These are phyloP conservation scores for Leccinum longicurvipes DNA, from an alignment of 768 basidiomycete genomes.

Conservation along the genomic window DNA sequence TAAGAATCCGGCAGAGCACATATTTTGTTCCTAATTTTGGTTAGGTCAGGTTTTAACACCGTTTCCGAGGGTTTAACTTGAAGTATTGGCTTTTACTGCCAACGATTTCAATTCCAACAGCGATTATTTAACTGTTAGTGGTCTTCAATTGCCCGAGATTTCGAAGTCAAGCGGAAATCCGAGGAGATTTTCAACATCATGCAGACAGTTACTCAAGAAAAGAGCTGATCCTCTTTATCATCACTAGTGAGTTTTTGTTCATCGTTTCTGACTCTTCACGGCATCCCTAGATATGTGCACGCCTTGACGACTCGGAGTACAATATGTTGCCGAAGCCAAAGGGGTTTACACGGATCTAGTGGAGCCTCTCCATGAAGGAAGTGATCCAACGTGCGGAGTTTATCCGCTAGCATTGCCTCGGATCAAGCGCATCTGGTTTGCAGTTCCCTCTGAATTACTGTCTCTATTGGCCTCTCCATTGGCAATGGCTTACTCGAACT, in stretches of 20 bases:
- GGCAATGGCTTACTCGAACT: conserved; percentile 11
- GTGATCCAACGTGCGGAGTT: not conserved
- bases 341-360: conserved; percentile 20
- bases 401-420: conserved; percentile 1
- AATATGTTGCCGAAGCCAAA: conserved; percentile 1
- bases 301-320: conserved; percentile 6
- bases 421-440: conserved; percentile 32
- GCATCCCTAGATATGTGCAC: not conserved
- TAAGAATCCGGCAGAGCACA: no score
- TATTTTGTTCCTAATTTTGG: no score
- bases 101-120: not conserved
- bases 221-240: conserved; percentile 7
- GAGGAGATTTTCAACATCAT: conserved; percentile 10
- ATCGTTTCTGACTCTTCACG: not conserved
- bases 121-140: conserved; percentile 9
- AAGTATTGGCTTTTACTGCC: not conserved
- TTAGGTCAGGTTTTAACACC: no score
- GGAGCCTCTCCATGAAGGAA: conserved; percentile 20
- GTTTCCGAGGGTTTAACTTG: conserved; percentile 45
- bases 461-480: conserved; percentile 21
- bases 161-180: conserved; percentile 1
- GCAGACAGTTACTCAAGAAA: not conserved
- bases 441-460: conserved; percentile 29
- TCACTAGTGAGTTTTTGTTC: not conserved
- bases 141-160: conserved; percentile 27